Evolutionary conservation across 192 early-diverging fungal species (phyloP).

Genomic region (Rhizoclosmatium sp.): DNA sequence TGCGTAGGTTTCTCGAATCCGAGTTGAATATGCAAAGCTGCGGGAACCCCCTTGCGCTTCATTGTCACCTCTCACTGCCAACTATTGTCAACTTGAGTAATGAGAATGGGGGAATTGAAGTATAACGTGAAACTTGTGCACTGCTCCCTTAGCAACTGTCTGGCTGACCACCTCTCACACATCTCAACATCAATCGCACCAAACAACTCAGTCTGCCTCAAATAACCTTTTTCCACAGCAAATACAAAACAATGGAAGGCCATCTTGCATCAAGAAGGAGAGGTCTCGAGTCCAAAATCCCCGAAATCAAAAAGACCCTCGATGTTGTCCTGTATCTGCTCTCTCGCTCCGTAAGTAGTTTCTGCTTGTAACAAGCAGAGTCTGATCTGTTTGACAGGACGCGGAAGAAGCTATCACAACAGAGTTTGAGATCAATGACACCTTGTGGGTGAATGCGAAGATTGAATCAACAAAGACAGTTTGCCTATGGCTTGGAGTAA

Average conservation of each 20-base stretch:
- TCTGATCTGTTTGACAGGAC: slow-evolving; percentile 44
- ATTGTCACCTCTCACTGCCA: not conserved
- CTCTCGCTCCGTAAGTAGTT: slow-evolving; percentile 33
- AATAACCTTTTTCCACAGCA: slow-evolving; percentile 62
- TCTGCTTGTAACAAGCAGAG: not conserved
- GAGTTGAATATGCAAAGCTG: not conserved
- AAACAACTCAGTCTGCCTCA: not conserved
- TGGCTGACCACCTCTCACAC: not conserved
- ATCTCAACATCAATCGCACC: slow-evolving; percentile 6
- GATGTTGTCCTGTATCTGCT: slow-evolving; percentile 84
- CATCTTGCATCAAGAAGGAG: slow-evolving; percentile 85
- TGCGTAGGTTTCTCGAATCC: slow-evolving; percentile 56
- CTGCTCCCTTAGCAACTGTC: too few relatives aligned
- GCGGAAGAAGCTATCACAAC: slow-evolving; percentile 76
- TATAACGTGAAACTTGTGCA: too few relatives aligned
- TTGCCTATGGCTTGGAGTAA: slow-evolving; percentile 94
- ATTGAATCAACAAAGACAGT: slow-evolving; percentile 81
- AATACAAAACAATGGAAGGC: slow-evolving; percentile 98
- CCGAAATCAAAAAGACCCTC: slow-evolving; percentile 94
- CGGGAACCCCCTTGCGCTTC: too few relatives aligned
- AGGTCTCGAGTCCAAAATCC: slow-evolving; percentile 89
- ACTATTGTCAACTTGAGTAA: not conserved
- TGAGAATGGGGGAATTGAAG: not conserved
- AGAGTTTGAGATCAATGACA: slow-evolving; percentile 94
- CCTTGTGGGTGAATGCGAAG: slow-evolving; percentile 85